Evolutionary conservation across 2,329 filamentous ascomycete genomes (phyloP), one percentile per base, ranked within the genome.

Genomic region (Colletotrichum sp.): DNA sequence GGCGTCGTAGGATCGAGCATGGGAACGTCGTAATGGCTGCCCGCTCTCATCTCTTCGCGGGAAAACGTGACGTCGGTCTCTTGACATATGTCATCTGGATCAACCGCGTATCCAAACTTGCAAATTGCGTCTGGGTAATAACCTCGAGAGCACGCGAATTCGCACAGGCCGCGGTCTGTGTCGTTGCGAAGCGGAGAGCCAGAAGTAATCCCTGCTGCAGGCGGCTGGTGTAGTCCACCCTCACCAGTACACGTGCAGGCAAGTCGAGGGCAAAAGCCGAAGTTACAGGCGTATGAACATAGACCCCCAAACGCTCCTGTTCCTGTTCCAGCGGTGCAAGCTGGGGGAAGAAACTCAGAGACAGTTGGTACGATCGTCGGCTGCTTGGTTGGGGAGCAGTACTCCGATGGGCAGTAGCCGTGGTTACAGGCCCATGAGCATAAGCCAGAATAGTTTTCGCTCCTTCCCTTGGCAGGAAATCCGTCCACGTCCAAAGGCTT

Each of bases 71-170:
- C 13, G 4, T 55, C 22, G 0, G 6, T 55, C 12, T 2, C 0
- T 22, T 25, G n/a, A 8, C 48, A 55, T 1, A 2, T 25, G n/a
- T 25, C 48, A 22, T 25, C 48, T 8, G 19, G n/a, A 5, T 55
- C n/a, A 7, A 55, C 0, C 5, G n/a, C 1, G 13, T 55, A 25
- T 2, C 22, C 48, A 15, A 4, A 3, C 22, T 0, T 55, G 11
- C 12, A 55, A 12, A 1, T 6, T 2, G n/a, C 3, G 1, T 15
- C 48, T 22, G 87, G 87, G 55, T 86, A 88, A 68, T 88, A 88
- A 0, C 86, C 87, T 77, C 87, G 85, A 72, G 83, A 84, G 60
- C 87, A 88, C 4, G 86, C 81, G 72, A 83, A 89, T 60, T 83
- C 86, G 75, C 88, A 89, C 15, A 89, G 82, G 0, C 86, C 86